Percentiles rank a stretch among this genome's conserved stretches.
Conservation (phyloP, 108 stramenopile species). For the Skeletonema grethae region DNA sequence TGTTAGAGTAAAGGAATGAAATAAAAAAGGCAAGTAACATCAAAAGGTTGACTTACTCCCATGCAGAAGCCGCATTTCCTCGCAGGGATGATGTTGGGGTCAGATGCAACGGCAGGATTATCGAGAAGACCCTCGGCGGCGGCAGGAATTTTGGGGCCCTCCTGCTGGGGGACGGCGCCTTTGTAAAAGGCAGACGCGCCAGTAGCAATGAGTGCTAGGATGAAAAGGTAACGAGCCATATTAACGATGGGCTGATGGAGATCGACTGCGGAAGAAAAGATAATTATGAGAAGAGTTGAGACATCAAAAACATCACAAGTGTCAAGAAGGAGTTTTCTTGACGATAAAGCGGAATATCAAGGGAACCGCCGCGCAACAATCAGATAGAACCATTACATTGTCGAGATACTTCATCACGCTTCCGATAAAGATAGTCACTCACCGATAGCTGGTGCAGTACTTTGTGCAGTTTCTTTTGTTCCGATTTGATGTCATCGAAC, state of each 20-base stretch:
- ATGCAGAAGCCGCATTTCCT: slow-evolving; percentile 86
- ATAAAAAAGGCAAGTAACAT: not conserved
- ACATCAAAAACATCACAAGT: too few relatives aligned
- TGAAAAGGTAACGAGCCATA: slow-evolving; percentile 30
- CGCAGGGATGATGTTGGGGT: slow-evolving; percentile 59
- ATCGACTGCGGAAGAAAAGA: not conserved
- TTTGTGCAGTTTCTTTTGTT: too few relatives aligned
- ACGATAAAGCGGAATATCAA: too few relatives aligned
- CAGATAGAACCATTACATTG: too few relatives aligned
- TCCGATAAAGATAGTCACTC: too few relatives aligned
- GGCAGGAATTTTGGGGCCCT: slow-evolving; percentile 4
- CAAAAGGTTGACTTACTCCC: slow-evolving; percentile 51
- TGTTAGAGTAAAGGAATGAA: not conserved
- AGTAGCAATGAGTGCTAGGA: slow-evolving; percentile 26
- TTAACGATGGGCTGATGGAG: not conserved
- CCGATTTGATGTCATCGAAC: too few relatives aligned
- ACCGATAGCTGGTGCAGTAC: too few relatives aligned
- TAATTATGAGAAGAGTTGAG: not conserved
- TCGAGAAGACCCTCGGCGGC: slow-evolving; percentile 9
- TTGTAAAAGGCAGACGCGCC: slow-evolving; percentile 39
- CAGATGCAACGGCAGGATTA: slow-evolving; percentile 52
- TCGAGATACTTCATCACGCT: too few relatives aligned
- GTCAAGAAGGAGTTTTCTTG: too few relatives aligned
- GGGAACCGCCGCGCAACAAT: too few relatives aligned
- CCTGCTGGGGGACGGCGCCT: slow-evolving; percentile 36